Evolutionary conservation across 208 protist genomes (phyloP), one percentile per base, ranked within the genome.

Genomic region (Willaertia magna): DNA sequence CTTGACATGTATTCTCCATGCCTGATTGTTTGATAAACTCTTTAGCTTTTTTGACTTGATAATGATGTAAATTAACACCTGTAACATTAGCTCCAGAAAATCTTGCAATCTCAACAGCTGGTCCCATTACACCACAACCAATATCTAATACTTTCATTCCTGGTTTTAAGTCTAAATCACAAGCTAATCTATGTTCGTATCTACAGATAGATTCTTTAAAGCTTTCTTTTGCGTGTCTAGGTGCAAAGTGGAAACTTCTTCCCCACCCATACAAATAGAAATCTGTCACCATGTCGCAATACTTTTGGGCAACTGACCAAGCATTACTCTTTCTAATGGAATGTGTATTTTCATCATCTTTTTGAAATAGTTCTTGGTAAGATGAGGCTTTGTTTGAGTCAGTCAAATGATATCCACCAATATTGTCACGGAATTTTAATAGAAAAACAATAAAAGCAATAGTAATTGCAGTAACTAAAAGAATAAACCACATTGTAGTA

Each of bases 241-340:
- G 89, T 52, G 95, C 94, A 88, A 98, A 98, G 89, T 98, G 96
- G 91, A 98, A 98, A 88, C 93, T 94, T 87, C 97, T 93, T 79
- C 97, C 96, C 96, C 96, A 98, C 86, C 97, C 97, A 82, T 94
- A 98, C 91, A 98, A 95, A 91, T 98, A 98, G 87, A 98, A 98
- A 90, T 97, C 94, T 49, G 96, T 98, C 75, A 96, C 96, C n/a
- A 98, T 88, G 90, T 98, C 95, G 90, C 98, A 98, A 92, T 97
- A 98, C 87, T 94, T 91, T 88, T 98, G 97, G 76, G 97, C 95
- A 78, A 93, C 39, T 26, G 40, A n/a, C 67, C 67, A 76, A 44
- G 20, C n/a, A 44, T 12, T n/a, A 20, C 44, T 11, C 12, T 44
- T 76, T 76, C 67, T 76, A 12, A 18, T 76, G 16, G 40, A 4